Base-by-base conservation (phyloP, 1,284 basidiomycete genomes). In the Ganoderma lingzhi region DNA sequence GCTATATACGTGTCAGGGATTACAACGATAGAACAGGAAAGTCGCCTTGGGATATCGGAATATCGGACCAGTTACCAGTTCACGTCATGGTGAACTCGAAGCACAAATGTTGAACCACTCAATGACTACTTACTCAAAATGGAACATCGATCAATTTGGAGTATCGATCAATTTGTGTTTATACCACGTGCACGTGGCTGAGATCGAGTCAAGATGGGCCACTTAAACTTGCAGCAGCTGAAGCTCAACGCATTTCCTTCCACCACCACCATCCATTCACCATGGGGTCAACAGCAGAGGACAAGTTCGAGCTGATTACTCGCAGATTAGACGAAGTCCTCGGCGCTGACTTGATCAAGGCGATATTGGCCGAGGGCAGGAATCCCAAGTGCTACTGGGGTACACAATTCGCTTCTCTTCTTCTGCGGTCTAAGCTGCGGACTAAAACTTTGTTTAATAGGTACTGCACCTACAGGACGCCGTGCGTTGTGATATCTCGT, bases 401-500 rank as follows among this genome's bases (percentile, higher is more conserved):
- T 92, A 76, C 45, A 14, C 32, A 14, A 12, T n/a, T 23, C 6
- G 15, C 32, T 55, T 51, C 1, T 41, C 19, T 15, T 48, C 10
- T 17, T 3, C 3, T 41, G 17, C 41, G 8, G 8, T 15, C 30
- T 28, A n/a, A 19, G n/a, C 23, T 10, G 6, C 41, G 39, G 23
- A 23, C 39, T 61, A 61, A 61, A 61, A 61, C 23, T 44, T 44
- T 19, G 6, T 60, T 28, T 37, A 71, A 70, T 70, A 97, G 97
- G 97, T 62, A 93, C 95, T 32, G 96, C 97, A 17, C 91, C 96
- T 1, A 99, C 97, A 3, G 97, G 97, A 73, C 84, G 96, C 83
- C 97, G 96, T 97, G 80, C 82, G 94, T 83, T 37, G 69, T 45
- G 68, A 51, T 28, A 42, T 41, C 10, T 32, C 32, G 51, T 30